Evolutionary conservation across 2,329 filamentous ascomycete species (phyloP).

Genomic region (Pseudonectria foliicola): DNA sequence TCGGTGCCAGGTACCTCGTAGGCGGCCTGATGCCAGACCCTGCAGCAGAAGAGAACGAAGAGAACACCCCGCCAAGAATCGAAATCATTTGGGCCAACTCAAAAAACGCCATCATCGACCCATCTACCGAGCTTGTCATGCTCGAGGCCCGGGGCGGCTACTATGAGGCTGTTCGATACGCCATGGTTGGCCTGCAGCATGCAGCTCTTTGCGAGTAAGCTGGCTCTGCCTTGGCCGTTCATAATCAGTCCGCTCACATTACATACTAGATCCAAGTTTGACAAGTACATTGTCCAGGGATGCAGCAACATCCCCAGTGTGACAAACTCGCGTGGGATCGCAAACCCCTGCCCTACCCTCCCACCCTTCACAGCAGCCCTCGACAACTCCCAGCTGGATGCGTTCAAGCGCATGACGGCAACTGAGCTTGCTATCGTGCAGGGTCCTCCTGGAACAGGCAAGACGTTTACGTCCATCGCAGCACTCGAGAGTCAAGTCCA

Average conservation of each 20-base stretch:
- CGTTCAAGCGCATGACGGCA: conserved; percentile 63
- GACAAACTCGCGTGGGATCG: conserved; percentile 19
- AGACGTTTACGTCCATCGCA: conserved; percentile 74
- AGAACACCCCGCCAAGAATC: conserved; percentile 52
- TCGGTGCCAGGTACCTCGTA: conserved; percentile 61
- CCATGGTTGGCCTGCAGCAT: conserved; percentile 64
- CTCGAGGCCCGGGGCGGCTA: conserved; percentile 67
- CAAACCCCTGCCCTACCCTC: neutral
- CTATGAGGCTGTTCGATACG: conserved; percentile 69
- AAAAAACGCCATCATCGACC: conserved; percentile 58
- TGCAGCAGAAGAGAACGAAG: conserved; percentile 11
- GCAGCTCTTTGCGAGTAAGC: conserved; percentile 46
- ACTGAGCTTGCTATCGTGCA: conserved; percentile 71
- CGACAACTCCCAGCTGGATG: conserved; percentile 64
- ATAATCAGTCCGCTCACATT: conserved; percentile 1
- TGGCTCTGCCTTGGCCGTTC: conserved; percentile 14
- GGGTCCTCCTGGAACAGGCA: conserved; percentile 68
- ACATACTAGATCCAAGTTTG: conserved; percentile 47
- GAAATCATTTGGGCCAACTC: conserved; percentile 65
- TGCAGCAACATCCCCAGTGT: conserved; percentile 27
- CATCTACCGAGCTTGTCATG: conserved; percentile 66
- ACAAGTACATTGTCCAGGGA: conserved; percentile 52
- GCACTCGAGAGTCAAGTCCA: conserved; percentile 46
- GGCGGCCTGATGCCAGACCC: conserved; percentile 51
- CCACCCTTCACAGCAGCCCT: conserved; percentile 32